Base-by-base conservation (phyloP, 2,329 filamentous ascomycete genomes). In the Aspergillus persii region DNA sequence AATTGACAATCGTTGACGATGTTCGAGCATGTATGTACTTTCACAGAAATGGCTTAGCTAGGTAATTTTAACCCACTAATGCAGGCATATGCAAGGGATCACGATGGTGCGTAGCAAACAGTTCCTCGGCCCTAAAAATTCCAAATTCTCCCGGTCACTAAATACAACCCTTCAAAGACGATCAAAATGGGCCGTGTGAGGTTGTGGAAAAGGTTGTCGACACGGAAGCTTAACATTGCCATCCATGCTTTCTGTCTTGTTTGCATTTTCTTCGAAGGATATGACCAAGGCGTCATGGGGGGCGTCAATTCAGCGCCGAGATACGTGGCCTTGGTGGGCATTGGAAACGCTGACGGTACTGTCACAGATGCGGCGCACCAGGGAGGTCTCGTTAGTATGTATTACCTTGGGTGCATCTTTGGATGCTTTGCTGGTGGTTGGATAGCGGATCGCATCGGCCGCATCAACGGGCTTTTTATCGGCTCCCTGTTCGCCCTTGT, bases 221-320 rank as follows among this genome's bases (percentile, higher is more conserved):
- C 78, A 26, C 65, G 66, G 3, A 74, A 80, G 61, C 73, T 81
- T 55, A 80, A 80, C 61, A 23, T 77, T 5, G 72, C 74, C 8
- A 74, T 74, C 26, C 70, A 72, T 8, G 33, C 54, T 1, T 72
- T 75, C 50, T 75, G 73, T 3, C 62, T 74, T 4, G 57, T 75
- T 15, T 70, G 65, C 4, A 74, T 76, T 9, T 74, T 75, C 64
- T 75, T 74, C 61, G 72, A 75, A 53, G 81, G 82, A 23, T 84
- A 83, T 70, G 80, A 84, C 59, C 82, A 84, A 63, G 81, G 81
- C 54, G 80, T 84, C n/a, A 80, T 83, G 76, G 81, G 81, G 52
- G 79, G 78, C 46, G 80, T 84, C 52, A 83, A 81, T 59, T 64
- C 68, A 47, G 65, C 77, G 9, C 70, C 72, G 0, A 67, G 68